phyloP scores from a whole-genome alignment of 2,329 filamentous ascomycete species.

The Dothideomycetidae sp. region DNA sequence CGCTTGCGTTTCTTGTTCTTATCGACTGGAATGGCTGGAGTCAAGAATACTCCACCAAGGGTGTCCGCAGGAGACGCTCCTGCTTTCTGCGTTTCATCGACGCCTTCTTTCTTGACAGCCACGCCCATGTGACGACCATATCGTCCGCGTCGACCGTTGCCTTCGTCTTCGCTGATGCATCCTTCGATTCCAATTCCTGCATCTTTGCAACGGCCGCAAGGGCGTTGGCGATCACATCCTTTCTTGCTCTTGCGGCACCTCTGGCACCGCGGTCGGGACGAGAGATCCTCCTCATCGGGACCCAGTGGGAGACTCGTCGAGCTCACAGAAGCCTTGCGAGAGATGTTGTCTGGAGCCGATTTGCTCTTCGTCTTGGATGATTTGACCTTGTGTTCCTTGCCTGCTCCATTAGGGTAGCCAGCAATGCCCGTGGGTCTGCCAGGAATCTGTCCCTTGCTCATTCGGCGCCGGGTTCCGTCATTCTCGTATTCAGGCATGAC shows the following conservation, averaged over 20 bases:
- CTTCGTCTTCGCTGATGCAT: constrained; percentile 94
- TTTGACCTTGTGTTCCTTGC: constrained; percentile 29
- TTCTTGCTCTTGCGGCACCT: constrained; percentile 99
- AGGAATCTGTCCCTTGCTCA: constrained; percentile 29
- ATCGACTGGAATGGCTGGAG: constrained; percentile 27
- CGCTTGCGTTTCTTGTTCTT: constrained; percentile 58
- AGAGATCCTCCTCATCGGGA: constrained; percentile 74
- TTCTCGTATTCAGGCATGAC: constrained; percentile 19
- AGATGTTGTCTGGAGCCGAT: constrained; percentile 27
- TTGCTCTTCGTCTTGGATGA: constrained; percentile 41
- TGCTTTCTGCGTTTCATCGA: constrained; percentile 12
- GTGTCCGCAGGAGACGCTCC: constrained; percentile 19
- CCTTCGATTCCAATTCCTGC: constrained; percentile 85
- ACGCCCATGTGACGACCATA: constrained; percentile 63
- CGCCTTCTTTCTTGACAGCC: constrained; percentile 42
- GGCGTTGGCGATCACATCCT: constrained; percentile 90
- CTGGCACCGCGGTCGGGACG: constrained; percentile 91
- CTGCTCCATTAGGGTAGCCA: constrained; percentile 21
- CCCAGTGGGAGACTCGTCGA: constrained; percentile 44
- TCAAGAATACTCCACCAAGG: constrained; percentile 21
- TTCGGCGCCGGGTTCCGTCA: constrained; percentile 20
- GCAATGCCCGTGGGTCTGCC: constrained; percentile 20
- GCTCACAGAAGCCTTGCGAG: constrained; percentile 61
- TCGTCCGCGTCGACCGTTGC: constrained; percentile 88
- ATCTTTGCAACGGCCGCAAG: constrained; percentile 89